These are phyloP conservation scores for Hysterangium stoloniferum DNA, from an alignment of 768 basidiomycete genomes.

Conservation along the genomic window DNA sequence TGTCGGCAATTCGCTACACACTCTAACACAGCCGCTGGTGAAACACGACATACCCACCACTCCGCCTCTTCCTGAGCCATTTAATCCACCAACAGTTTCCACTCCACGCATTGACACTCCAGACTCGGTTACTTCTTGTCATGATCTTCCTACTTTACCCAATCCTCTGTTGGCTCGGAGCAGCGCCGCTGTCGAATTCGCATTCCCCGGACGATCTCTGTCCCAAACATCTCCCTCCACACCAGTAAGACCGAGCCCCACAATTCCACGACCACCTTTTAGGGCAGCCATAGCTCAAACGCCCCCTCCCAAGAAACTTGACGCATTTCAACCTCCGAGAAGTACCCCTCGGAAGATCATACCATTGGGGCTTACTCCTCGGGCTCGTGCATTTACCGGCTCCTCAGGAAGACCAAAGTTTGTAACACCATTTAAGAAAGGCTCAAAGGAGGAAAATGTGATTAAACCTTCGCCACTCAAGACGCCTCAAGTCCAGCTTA, in stretches of 20 bases:
- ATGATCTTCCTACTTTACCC: not conserved
- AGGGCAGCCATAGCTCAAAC: not conserved
- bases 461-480: not conserved
- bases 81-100: not conserved
- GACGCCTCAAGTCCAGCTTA: slow-evolving; percentile 6
- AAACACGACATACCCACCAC: not conserved
- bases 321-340: not conserved
- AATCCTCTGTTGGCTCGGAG: slow-evolving; percentile 5
- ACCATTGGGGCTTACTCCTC: slow-evolving; percentile 22
- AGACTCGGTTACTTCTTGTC: not conserved
- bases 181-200: not conserved
- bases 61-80: not conserved
- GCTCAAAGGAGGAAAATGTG: slow-evolving; percentile 27
- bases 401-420: slow-evolving; percentile 32
- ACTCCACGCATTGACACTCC: not conserved
- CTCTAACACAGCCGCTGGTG: not conserved
- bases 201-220: not conserved
- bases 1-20: not conserved
- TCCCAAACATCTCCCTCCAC: not conserved
- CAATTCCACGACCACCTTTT: not conserved
- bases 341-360: slow-evolving; percentile 11
- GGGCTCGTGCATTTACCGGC: slow-evolving; percentile 9
- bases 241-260: not conserved
- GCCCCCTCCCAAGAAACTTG: not conserved
- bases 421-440: slow-evolving; percentile 55